Evolutionary conservation across 257 asterid species (phyloP).

Genomic region (Ehretia macrophylla): DNA sequence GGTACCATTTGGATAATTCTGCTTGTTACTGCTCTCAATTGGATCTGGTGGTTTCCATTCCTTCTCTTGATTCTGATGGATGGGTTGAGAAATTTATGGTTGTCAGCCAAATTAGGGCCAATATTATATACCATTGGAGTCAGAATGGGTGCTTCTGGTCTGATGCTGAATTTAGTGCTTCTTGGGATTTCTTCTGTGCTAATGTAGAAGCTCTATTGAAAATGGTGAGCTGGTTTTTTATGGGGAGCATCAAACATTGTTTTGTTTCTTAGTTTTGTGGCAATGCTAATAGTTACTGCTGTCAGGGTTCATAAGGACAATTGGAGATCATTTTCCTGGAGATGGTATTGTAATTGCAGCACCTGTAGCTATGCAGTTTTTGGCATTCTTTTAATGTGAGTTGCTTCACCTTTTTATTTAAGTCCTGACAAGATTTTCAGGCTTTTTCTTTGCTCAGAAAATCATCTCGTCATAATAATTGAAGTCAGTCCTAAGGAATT

Average conservation of each 20-base stretch:
- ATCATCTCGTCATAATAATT: too few relatives aligned
- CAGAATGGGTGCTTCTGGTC: slow-evolving; percentile 78
- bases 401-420: slow-evolving; percentile 18
- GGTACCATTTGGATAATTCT: slow-evolving; percentile 63
- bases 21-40: slow-evolving; percentile 71
- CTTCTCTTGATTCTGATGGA: slow-evolving; percentile 87
- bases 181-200: slow-evolving; percentile 83
- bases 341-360: slow-evolving; percentile 66
- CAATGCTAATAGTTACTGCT: slow-evolving; percentile 59
- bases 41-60: slow-evolving; percentile 94
- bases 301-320: slow-evolving; percentile 40
- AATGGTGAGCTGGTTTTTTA: slow-evolving; percentile 80
- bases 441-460: neutral
- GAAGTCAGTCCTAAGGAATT: too few relatives aligned
- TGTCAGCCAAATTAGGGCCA: slow-evolving; percentile 76
- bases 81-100: slow-evolving; percentile 89
- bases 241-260: slow-evolving; percentile 82
- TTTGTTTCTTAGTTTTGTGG: slow-evolving; percentile 63
- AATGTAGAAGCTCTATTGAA: slow-evolving; percentile 83
- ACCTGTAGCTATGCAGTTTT: slow-evolving; percentile 56
- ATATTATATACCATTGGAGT: slow-evolving; percentile 61
- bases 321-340: slow-evolving; percentile 43
- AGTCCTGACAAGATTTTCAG: neutral
- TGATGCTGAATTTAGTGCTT: slow-evolving; percentile 77
- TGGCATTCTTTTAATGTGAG: slow-evolving; percentile 88